Evolutionary conservation across 2,329 filamentous ascomycete genomes (phyloP), one percentile per base, ranked within the genome.

Genomic region (Scytalidium sp.): DNA sequence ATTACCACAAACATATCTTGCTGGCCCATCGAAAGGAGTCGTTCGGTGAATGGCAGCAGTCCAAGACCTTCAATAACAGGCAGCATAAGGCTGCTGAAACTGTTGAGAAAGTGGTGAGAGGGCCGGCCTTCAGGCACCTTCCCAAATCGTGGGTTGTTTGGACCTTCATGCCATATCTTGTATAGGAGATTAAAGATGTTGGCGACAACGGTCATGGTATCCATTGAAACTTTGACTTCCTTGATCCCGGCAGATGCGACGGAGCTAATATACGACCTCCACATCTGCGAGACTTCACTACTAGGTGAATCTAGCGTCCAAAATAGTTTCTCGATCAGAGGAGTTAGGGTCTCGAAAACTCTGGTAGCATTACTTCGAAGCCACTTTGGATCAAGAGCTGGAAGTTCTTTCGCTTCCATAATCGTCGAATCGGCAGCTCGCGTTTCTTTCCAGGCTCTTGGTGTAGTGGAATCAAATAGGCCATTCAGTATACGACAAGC

Each of bases 181-280:
- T 83, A 79, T 6, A 96, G 70, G 19, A 91, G 69, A 40, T 83
- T 83, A 45, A 93, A 77, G 19, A 91, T 76, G 40, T 82, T 77
- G 19, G 88, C 85, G 53, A 96, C 78, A 51, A 92, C 93, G 53
- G 84, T 80, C 62, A 89, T 88, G 1, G 91, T 89, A 53, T 97
- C 93, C 11, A 80, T 80, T 0, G 90, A 91, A 6, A 92, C 85
- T 60, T 93, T 96, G 59, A 99, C 87, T 67, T 99, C 94, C 68
- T 96, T 96, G 40, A 78, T 79, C 20, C 85, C 85, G 36, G 88
- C 87, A 44, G 80, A 78, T 2, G 83, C 79, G 21, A 91, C 73
- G 1, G 85, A 80, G 3, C 74, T 70, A 41, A 89, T 74, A 11
- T 90, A 72, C 1, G 78, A 73, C 22, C 72, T 66, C 85, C 85